Evolutionary conservation across 345 rosid species (phyloP), one percentile per base, ranked within the genome.

Genomic region (Triadica sebifera): DNA sequence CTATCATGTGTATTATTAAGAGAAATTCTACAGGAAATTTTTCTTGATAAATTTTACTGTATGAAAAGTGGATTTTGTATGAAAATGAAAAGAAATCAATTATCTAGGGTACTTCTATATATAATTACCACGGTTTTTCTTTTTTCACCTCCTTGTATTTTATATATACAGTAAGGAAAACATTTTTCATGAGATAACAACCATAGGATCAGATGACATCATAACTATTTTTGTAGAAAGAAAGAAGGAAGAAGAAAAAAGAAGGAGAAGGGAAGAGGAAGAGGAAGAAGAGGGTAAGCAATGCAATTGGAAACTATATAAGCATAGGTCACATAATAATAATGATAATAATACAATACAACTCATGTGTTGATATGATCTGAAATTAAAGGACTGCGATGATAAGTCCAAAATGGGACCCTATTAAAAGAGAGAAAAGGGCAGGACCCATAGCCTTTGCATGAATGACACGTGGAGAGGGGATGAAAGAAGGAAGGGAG

Each of bases 341-440:
- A n/a, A n/a, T n/a, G n/a, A n/a, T n/a, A n/a, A n/a, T n/a, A n/a
- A n/a, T n/a, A n/a, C n/a, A n/a, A n/a, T n/a, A n/a, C n/a, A n/a
- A n/a, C n/a, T n/a, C n/a, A n/a, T n/a, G n/a, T n/a, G n/a, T n/a
- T n/a, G n/a, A n/a, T n/a, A n/a, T n/a, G n/a, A n/a, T n/a, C n/a
- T n/a, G n/a, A n/a, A n/a, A n/a, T n/a, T n/a, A n/a, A n/a, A n/a
- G n/a, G n/a, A n/a, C n/a, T n/a, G n/a, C n/a, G n/a, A n/a, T n/a
- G n/a, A 76, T 72, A 62, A 77, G 70, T 71, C 73, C 75, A 61
- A 81, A 72, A 70, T 78, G 75, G 77, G 73, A 74, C 72, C 71
- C 8, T 22, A 29, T 6, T n/a, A n/a, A n/a, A n/a, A n/a, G 2
- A 34, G 10, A 67, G 46, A 17, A 67, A 53, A 11, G 22, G 41